A percentile compares a stretch with the other conserved stretches of the same genome.
phyloP scores from a whole-genome alignment of 2,329 filamentous ascomycete genomes.

The Triangularia verruculosa region DNA sequence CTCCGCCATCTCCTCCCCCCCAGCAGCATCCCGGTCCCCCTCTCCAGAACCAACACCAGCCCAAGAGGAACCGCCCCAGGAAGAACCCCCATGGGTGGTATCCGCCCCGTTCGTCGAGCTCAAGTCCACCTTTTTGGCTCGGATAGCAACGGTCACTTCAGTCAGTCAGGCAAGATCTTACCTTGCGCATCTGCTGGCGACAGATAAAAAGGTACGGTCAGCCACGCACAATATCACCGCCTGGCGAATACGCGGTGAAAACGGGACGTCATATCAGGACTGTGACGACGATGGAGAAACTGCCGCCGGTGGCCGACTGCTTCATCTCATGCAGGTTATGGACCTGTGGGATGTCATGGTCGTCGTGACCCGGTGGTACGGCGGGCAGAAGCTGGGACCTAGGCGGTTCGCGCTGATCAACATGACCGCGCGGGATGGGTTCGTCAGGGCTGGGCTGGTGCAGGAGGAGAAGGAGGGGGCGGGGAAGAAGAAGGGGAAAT shows the following conservation, averaged over 20 bases:
- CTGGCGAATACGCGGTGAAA: conserved; percentile 72
- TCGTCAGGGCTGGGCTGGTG: conserved; percentile 73
- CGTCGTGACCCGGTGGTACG: conserved; percentile 93
- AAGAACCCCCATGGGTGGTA: conserved; percentile 62
- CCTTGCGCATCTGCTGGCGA: conserved; percentile 71
- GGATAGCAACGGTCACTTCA: conserved; percentile 66
- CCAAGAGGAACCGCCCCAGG: not conserved
- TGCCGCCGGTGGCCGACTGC: conserved; percentile 78
- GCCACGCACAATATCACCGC: conserved; percentile 96
- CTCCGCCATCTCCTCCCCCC: conserved; percentile 25
- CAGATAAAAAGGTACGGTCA: conserved; percentile 77
- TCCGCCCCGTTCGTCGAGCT: conserved; percentile 74
- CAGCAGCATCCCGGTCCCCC: not conserved
- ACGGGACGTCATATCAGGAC: conserved; percentile 69
- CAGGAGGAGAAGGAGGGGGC: not conserved
- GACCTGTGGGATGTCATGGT: conserved; percentile 90
- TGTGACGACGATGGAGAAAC: conserved; percentile 96
- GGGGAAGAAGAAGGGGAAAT: not conserved
- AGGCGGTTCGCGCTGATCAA: conserved; percentile 91
- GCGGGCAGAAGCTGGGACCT: conserved; percentile 83
- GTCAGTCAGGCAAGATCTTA: conserved; percentile 68
- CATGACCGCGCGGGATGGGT: conserved; percentile 74
- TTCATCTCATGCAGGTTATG: conserved; percentile 94
- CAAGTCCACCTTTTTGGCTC: conserved; percentile 84
- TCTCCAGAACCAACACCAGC: not conserved